Evolutionary conservation across 371 early-diverging fungal species (phyloP).

Genomic region (Mucor racemosus): DNA sequence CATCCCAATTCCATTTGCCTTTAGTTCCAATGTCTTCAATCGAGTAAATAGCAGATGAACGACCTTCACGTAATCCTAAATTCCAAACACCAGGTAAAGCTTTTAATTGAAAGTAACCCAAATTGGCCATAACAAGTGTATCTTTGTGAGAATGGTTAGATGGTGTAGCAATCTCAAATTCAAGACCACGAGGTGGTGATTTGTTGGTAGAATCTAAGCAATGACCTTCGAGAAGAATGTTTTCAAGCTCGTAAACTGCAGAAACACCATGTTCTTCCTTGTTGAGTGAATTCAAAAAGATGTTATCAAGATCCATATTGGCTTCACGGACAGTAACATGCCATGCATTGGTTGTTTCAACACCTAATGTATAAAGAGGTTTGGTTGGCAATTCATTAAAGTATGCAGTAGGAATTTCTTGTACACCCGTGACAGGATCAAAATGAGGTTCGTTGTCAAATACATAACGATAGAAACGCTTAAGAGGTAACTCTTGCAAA

Average conservation of each 20-base stretch:
- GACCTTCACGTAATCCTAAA: conserved; percentile 80
- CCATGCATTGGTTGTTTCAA: conserved; percentile 89
- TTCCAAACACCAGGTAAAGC: conserved; percentile 90
- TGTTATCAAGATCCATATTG: conserved; percentile 91
- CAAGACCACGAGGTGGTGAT: conserved; percentile 86
- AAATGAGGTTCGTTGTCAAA: conserved; percentile 67
- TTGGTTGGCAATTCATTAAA: conserved; percentile 80
- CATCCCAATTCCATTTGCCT: conserved; percentile 46
- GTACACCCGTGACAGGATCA: conserved; percentile 46
- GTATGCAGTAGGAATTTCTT: conserved; percentile 57
- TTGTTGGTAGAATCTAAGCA: conserved; percentile 69
- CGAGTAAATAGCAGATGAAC: conserved; percentile 77
- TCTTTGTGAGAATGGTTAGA: conserved; percentile 66
- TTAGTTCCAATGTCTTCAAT: conserved; percentile 69
- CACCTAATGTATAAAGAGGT: conserved; percentile 83
- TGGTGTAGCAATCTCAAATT: conserved; percentile 70
- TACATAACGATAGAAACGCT: conserved; percentile 91
- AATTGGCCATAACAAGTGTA: conserved; percentile 96
- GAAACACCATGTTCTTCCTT: conserved; percentile 57
- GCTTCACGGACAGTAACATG: conserved; percentile 83
- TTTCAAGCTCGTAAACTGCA: conserved; percentile 80
- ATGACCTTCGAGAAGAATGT: conserved; percentile 90
- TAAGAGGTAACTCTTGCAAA: conserved; percentile 70
- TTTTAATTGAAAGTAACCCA: conserved; percentile 94
- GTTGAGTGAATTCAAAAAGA: conserved; percentile 63